Evolutionary conservation across 805 yeast species (phyloP).

Genomic region (Saturnispora bothae): DNA sequence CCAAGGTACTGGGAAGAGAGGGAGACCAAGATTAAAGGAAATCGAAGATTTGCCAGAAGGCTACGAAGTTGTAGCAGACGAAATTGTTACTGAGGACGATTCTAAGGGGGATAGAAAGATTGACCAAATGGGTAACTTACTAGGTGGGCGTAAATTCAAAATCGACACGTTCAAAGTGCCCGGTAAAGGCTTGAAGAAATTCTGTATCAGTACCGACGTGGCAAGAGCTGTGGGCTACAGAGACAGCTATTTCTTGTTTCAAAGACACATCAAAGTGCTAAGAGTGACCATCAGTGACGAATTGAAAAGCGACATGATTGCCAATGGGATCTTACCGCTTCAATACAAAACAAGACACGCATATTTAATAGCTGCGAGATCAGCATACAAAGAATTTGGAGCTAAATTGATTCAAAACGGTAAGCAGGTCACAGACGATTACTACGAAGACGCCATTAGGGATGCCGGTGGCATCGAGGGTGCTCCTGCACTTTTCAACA

Average conservation of each 20-base stretch:
- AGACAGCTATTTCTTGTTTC: conserved; percentile 82
- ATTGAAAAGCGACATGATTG: conserved; percentile 75
- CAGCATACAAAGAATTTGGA: conserved; percentile 87
- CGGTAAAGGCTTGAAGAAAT: conserved; percentile 60
- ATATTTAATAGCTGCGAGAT: conserved; percentile 82
- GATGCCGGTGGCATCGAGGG: conserved; percentile 59
- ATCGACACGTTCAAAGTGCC: conserved; percentile 56
- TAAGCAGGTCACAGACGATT: conserved; percentile 73
- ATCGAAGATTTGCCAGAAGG: conserved; percentile 8
- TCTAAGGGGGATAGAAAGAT: conserved; percentile 70
- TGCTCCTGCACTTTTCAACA: conserved; percentile 23
- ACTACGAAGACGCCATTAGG: conserved; percentile 57
- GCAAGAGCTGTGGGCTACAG: conserved; percentile 92
- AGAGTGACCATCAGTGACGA: conserved; percentile 65
- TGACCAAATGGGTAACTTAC: conserved; percentile 51
- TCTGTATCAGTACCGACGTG: conserved; percentile 92
- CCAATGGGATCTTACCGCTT: conserved; percentile 72
- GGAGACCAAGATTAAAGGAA: conserved; percentile 10
- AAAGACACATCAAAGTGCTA: conserved; percentile 67
- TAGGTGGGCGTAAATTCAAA: conserved; percentile 66
- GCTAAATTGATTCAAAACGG: conserved; percentile 76
- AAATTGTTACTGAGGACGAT: conserved; percentile 67
- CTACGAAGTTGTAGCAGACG: conserved; percentile 56
- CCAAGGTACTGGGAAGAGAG: conserved; percentile 14
- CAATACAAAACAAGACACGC: conserved; percentile 87